Evolutionary conservation across 371 early-diverging fungal species (phyloP).

Genomic region (Synchytrium microbalum): DNA sequence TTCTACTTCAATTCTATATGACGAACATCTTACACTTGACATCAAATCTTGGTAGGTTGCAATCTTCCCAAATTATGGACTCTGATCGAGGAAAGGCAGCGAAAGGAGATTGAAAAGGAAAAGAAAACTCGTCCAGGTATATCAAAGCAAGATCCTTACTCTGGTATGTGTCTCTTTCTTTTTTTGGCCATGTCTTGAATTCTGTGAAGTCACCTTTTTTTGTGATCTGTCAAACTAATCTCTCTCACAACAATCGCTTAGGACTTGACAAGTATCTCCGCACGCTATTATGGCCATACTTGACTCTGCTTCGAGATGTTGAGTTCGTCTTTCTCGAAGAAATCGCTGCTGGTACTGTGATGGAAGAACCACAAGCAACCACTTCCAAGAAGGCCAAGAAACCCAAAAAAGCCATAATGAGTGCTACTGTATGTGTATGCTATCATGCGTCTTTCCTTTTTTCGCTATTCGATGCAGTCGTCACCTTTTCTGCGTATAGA

Average conservation of each 20-base stretch:
- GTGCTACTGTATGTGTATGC: background rate
- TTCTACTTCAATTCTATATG: background rate
- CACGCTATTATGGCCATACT: conserved; percentile 20
- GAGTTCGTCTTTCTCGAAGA: conserved; percentile 5
- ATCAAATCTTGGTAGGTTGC: background rate
- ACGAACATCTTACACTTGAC: background rate
- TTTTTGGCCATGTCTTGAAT: background rate
- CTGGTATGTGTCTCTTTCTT: background rate
- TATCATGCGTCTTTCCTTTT: background rate
- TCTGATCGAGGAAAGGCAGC: background rate
- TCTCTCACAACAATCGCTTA: background rate
- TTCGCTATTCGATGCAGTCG: background rate
- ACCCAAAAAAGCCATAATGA: conserved; percentile 6
- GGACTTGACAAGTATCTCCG: conserved; percentile 19
- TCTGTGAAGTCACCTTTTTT: background rate
- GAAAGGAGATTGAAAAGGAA: no score
- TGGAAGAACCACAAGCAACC: no score
- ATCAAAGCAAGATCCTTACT: no score
- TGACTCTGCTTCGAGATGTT: conserved; percentile 11
- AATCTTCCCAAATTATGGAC: background rate
- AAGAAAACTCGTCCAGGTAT: no score
- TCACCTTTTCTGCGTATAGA: background rate
- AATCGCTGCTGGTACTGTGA: background rate
- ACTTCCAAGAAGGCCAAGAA: background rate
- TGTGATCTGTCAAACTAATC: background rate